Base-by-base conservation (phyloP, 140 eudicot genomes). In the Cichorium intybus region DNA sequence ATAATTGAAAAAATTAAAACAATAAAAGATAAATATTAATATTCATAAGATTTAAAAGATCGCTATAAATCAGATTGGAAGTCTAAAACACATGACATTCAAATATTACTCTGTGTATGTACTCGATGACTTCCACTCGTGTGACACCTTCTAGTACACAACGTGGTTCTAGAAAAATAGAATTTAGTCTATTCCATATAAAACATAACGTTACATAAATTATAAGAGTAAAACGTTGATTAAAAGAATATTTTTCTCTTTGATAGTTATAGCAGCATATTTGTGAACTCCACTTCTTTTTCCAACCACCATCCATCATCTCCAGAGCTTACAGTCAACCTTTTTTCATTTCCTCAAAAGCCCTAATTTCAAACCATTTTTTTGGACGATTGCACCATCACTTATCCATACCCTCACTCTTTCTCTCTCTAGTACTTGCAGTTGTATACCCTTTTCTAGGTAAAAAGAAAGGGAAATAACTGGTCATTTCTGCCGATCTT, bases 261-360 rank as follows among this genome's bases (percentile, higher is more conserved):
- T 43, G 18, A 43, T 43, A 12, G 49, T 6, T 15, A 43, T 43
- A 43, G 18, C 15, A 43, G 31, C 24, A 69, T 43, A 69, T 45
- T 56, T 56, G 22, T 58, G 39, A 69, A 58, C 75, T 75, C 70
- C 73, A 75, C 80, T 71, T 71, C 55, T 53, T 75, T 57, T 76
- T 37, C 75, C 60, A 56, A 56, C 66, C 76, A 59, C 37, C 64
- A 75, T 75, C 75, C 48, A 66, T 81, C 86, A 72, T 29, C 69
- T 72, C 79, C 68, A 55, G 21, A 58, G 51, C 63, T 64, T 63
- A 51, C 76, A 72, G 59, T 68, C 85, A 77, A 72, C 86, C 77
- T 77, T 72, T 77, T 80, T 51, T 52, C 69, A 68, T 73, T 77
- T 72, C 80, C 86, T 68, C 82, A 81, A 81, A 81, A 71, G 79